Percentiles rank a stretch among this genome's conserved stretches.
Evolutionary conservation across 805 yeast genomes (phyloP).

Genomic region (Saccharomycopsis selenospora): DNA sequence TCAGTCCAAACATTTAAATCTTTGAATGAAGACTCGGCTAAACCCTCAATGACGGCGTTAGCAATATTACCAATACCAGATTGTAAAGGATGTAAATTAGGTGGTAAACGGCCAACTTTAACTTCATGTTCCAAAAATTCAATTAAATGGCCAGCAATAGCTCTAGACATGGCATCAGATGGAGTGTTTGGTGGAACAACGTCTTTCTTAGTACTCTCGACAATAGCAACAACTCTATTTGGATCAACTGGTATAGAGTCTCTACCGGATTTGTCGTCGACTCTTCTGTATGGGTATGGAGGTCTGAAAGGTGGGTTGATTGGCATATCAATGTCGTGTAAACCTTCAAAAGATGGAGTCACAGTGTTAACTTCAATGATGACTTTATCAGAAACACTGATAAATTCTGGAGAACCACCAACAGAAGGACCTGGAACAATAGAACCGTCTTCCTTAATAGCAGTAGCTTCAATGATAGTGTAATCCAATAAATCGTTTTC

Average conservation of each 20-base stretch:
- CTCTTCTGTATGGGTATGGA: slow-evolving; percentile 79
- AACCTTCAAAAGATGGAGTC: slow-evolving; percentile 90
- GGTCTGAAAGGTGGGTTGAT: slow-evolving; percentile 81
- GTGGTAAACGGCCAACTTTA: slow-evolving; percentile 81
- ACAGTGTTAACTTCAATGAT: slow-evolving; percentile 90
- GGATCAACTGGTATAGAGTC: slow-evolving; percentile 82
- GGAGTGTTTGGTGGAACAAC: slow-evolving; percentile 84
- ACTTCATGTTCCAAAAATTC: slow-evolving; percentile 88
- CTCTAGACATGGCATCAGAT: slow-evolving; percentile 70
- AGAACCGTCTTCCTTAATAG: slow-evolving; percentile 88
- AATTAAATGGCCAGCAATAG: slow-evolving; percentile 77
- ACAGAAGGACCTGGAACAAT: slow-evolving; percentile 98
- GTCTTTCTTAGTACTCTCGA: slow-evolving; percentile 72
- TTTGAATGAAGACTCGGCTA: slow-evolving; percentile 79
- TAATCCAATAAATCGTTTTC: slow-evolving; percentile 65
- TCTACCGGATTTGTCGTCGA: slow-evolving; percentile 64
- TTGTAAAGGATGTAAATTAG: slow-evolving; percentile 87
- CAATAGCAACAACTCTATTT: slow-evolving; percentile 78
- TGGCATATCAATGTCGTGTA: slow-evolving; percentile 93
- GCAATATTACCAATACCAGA: slow-evolving; percentile 98
- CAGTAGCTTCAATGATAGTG: slow-evolving; percentile 92
- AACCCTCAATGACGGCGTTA: slow-evolving; percentile 93
- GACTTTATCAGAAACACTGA: slow-evolving; percentile 74
- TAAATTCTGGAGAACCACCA: slow-evolving; percentile 93
- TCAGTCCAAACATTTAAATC: slow-evolving; percentile 94